Base-by-base conservation (phyloP, 169 alveolate species). In the Eimeria zaria region DNA sequence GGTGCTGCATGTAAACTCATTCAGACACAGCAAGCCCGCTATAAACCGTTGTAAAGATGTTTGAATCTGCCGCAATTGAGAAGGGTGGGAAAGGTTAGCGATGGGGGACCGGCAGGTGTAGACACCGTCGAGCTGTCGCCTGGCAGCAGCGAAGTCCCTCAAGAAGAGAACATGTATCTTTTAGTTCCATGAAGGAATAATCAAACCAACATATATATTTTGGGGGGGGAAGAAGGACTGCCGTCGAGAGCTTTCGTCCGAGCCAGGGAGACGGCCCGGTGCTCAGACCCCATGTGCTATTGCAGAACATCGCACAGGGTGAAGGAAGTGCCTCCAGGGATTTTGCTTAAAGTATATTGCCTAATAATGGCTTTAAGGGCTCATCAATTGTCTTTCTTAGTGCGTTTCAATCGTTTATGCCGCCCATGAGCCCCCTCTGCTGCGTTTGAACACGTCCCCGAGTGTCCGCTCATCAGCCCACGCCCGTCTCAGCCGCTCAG, bases 191-290 rank as follows among this genome's bases (percentile, higher is more conserved):
- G 46, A 69, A 69, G 11, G 0, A 30, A 20, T 6, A 14, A 7
- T 2, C 22, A 69, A 33, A n/a, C n/a, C n/a, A 69, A 69, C 39
- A 33, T 4, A 69, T 33, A 20, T 8, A 64, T 64, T 36, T 20
- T 69, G 7, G n/a, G 5, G 33, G 48, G 33, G 6, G 48, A 6
- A 69, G 78, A 69, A 69, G 78, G 24, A 69, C 27, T 30, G 48
- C 36, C 8, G 48, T 30, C 44, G 24, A 69, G 48, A 9, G 78
- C 78, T 69, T 22, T 69, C 78, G 48, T 48, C 48, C 8, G 20
- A 76, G 87, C 41, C 87, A 76, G 87, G 87, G 87, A 76, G 87
- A 76, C 87, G 87, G 64, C 87, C 64, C 62, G 62, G 41, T 76
- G 87, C 87, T 76, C 39, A 22, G 44, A 14, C 60, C 39, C 62